phyloP scores from a whole-genome alignment of 345 rosid species.

The Ailanthus altissimus region DNA sequence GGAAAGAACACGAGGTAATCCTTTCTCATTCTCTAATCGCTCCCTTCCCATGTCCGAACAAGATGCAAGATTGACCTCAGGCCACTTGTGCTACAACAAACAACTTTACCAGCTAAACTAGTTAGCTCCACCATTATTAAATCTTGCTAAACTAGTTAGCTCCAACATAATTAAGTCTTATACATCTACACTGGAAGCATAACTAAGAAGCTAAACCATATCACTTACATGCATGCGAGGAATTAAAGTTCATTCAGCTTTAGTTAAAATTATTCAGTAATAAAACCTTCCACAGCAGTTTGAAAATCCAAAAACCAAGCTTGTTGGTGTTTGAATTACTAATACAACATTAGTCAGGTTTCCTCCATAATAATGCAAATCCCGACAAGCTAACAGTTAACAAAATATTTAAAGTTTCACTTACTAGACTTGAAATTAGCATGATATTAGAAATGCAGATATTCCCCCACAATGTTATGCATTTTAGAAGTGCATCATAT shows the following conservation, averaged over 20 bases:
- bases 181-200: neutral
- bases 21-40: neutral
- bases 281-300: neutral
- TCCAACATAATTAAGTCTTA: neutral
- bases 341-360: no score
- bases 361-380: no score
- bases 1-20: neutral
- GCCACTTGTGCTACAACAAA: neutral
- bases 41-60: neutral
- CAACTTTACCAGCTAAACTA: neutral
- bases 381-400: neutral
- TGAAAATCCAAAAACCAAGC: constrained; percentile 1
- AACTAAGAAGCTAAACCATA: neutral
- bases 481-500: neutral
- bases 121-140: neutral
- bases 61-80: neutral
- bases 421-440: neutral
- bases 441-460: neutral
- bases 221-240: neutral
- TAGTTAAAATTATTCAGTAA: neutral
- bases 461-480: neutral
- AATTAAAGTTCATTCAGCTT: constrained; percentile 11
- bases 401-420: neutral
- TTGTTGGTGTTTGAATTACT: neutral
- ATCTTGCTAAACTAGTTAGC: no score